These are phyloP conservation scores for Schizosaccharomyces japonicus DNA, from an alignment of 805 yeast genomes.

Conservation along the genomic window DNA sequence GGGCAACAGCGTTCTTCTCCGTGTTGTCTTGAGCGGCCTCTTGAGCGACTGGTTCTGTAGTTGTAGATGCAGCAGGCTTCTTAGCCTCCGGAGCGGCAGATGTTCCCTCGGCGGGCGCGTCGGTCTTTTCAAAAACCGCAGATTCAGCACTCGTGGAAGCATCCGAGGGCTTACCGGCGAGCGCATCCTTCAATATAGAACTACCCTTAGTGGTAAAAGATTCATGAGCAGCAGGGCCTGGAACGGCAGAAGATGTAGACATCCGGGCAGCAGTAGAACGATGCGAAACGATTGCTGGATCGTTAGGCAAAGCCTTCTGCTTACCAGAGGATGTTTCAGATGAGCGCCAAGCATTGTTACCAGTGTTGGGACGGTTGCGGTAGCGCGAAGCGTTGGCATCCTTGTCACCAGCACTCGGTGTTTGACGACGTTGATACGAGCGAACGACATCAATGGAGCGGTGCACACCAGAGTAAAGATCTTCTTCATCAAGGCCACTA, in stretches of 20 bases:
- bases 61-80: no score
- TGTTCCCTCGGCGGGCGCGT: no score
- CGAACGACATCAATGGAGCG: constrained; percentile 17
- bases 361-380: background rate
- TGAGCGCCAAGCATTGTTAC: no score
- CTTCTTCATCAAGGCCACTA: constrained; percentile 82
- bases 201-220: no score
- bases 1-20: no score
- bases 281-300: background rate
- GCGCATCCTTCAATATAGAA: no score
- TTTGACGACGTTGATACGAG: background rate
- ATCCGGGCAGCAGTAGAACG: background rate
- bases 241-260: no score
- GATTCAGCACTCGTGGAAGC: constrained; percentile 6
- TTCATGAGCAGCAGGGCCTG: no score
- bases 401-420: background rate
- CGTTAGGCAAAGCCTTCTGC: background rate
- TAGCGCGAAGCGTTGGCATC: background rate
- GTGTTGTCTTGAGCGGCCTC: no score
- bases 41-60: no score
- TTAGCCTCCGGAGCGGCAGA: no score
- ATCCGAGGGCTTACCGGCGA: constrained; percentile 17
- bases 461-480: constrained; percentile 78
- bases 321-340: background rate
- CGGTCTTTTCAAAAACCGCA: no score